Evolutionary conservation across 768 basidiomycete species (phyloP), one percentile per base, ranked within the genome.

Genomic region (Nidularia pulvinata): DNA sequence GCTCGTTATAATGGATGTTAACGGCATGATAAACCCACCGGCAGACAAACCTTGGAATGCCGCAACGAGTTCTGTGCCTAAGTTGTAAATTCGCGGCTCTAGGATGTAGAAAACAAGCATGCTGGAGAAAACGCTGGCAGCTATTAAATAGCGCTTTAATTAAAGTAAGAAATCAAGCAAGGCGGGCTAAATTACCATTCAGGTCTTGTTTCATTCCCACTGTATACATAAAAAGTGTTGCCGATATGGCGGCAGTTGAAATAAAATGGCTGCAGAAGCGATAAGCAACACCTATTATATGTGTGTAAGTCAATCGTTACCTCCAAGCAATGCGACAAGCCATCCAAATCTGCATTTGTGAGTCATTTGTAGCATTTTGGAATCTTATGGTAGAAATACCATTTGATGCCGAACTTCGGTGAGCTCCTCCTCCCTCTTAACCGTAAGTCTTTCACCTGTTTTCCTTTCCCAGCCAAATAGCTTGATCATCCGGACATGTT

Each of bases 381-480:
- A n/a, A n/a, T n/a, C n/a, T n/a, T n/a, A n/a, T n/a, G n/a, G n/a
- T n/a, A n/a, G n/a, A n/a, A n/a, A n/a, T n/a, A n/a, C n/a, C n/a
- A n/a, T n/a, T n/a, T n/a, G n/a, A n/a, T n/a, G 7, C 74, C 78
- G 80, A 43, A 87, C 71, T 70, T 76, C 81, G 5, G 61, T 53
- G 19, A 91, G 66, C 66, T 93, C 90, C 5, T 78, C 78, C 44
- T 87, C 82, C 54, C 89, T 78, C 59, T 84, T 84, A 44, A 77
- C 75, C 9, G 71, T 67, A 36, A 93, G 71, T 47, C 72, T 73
- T 5, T 77, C 65, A 42, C 77, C 73, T 66, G 87, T 80, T 46
- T 82, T 77, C 50, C 78, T 77, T 73, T 86, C 79, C 79, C 89
- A 81, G 11, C 78, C 89, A 59, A 91, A 90, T 42, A 90, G 69